Base-by-base conservation (phyloP, 345 rosid genomes). In the Moricandia moricandioides region DNA sequence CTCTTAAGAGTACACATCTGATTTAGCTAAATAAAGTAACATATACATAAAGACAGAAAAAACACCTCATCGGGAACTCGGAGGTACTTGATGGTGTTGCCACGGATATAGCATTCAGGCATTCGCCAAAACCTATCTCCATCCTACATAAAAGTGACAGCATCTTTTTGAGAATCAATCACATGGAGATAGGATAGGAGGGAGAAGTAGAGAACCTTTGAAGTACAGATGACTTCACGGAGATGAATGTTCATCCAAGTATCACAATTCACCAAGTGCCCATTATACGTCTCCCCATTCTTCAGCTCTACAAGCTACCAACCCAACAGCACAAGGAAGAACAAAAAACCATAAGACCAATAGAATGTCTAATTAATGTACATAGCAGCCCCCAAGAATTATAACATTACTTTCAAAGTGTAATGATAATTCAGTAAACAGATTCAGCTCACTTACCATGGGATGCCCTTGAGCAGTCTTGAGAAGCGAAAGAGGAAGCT, bases 101-200 rank as follows among this genome's bases (percentile, higher is more conserved):
- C 99, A 55, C 98, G 97, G 64, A 95, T 90, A 72, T 95, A 95
- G 87, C 99, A 95, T 82, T 95, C 99, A 10, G 98, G 99, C 98
- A 95, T 95, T 60, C 98, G 83, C 99, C 99, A 95, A 92, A 92
- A 95, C 62, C 96, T 83, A 81, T 95, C 98, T 72, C 99, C 99
- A 70, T 95, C 99, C 99, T 95, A 76, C 71, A 82, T 30, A 61
- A 34, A 21, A 57, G 29, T 13, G 39, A 24, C 3, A 68, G 30
- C 24, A 29, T 33, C 24, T 29, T 7, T 17, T 11, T 30, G 5
- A 58, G 33, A 12, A 39, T 39, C 2, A 39, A 39, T 12, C 1
- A n/a, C n/a, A n/a, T n/a, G n/a, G n/a, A n/a, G n/a, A n/a, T n/a
- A n/a, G n/a, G n/a, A n/a, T n/a, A n/a, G n/a, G n/a, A n/a, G n/a